These are phyloP conservation scores for Cynanchum wilfordii DNA, from an alignment of 257 asterid genomes.

Conservation along the genomic window DNA sequence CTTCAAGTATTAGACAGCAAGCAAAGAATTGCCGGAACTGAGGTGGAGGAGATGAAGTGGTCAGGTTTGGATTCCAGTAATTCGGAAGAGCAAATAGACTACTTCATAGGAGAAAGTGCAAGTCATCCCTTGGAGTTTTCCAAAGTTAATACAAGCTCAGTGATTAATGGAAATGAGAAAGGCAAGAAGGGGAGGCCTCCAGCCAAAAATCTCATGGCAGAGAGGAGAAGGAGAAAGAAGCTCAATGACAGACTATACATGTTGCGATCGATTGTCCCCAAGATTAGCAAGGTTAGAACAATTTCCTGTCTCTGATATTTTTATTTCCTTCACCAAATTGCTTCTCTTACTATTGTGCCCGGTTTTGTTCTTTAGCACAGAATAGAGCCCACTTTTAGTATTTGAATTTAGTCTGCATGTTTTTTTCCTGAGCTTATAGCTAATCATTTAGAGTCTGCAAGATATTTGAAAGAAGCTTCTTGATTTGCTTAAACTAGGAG, in stretches of 20 bases:
- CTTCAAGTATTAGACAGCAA: neutral
- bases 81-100: constrained; percentile 11
- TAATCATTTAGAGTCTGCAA: neutral
- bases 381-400: neutral
- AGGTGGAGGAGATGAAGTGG: constrained; percentile 1
- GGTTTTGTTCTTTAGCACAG: neutral
- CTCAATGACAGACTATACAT: constrained; percentile 70
- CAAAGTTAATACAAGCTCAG: constrained; percentile 11
- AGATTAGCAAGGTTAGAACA: constrained; percentile 61
- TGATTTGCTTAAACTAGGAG: neutral
- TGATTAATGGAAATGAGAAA: constrained; percentile 10
- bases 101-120: constrained; percentile 6
- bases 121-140: constrained; percentile 17
- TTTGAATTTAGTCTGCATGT: neutral
- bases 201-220: constrained; percentile 75
- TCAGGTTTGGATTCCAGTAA: neutral
- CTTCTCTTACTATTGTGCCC: neutral
- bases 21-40: neutral
- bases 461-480: neutral
- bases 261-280: constrained; percentile 74
- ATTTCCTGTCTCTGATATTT: neutral
- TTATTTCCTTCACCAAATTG: neutral
- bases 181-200: constrained; percentile 52
- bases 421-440: neutral
- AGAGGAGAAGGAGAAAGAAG: constrained; percentile 72